Percentiles rank a stretch among this genome's conserved stretches.
Conservation (phyloP, 768 basidiomycete species). For the Scleroderma citrinum region DNA sequence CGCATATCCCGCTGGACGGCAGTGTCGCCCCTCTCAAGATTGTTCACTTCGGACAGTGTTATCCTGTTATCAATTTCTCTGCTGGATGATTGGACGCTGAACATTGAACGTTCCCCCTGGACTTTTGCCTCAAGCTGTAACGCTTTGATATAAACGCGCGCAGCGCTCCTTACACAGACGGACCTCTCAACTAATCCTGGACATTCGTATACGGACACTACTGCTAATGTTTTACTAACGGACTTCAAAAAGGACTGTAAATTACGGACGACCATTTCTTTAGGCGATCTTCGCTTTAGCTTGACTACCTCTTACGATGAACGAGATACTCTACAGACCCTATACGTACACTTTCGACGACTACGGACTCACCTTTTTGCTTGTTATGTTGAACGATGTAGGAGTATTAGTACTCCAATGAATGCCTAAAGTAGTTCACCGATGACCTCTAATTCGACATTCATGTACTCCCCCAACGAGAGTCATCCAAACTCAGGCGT, state of each 20-base stretch:
- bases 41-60: slow-evolving; percentile 12
- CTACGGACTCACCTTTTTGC: neutral
- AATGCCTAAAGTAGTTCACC: no score
- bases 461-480: no score
- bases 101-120: slow-evolving; percentile 5
- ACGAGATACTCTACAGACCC: neutral
- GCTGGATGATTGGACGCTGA: slow-evolving; percentile 4
- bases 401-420: neutral
- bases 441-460: no score
- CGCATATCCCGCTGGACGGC: slow-evolving; percentile 1
- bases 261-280: neutral
- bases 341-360: neutral
- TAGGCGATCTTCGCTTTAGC: neutral
- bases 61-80: neutral
- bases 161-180: neutral
- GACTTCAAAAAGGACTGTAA: neutral
- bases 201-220: neutral
- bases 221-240: neutral
- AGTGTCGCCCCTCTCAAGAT: neutral
- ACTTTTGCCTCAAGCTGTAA: slow-evolving; percentile 6
- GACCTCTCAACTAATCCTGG: neutral
- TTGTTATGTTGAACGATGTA: neutral
- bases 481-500: no score
- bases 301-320: neutral
- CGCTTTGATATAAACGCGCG: slow-evolving; percentile 3